These are phyloP conservation scores for Penicillium sp. DNA, from an alignment of 2,329 filamentous ascomycete genomes.

Conservation along the genomic window DNA sequence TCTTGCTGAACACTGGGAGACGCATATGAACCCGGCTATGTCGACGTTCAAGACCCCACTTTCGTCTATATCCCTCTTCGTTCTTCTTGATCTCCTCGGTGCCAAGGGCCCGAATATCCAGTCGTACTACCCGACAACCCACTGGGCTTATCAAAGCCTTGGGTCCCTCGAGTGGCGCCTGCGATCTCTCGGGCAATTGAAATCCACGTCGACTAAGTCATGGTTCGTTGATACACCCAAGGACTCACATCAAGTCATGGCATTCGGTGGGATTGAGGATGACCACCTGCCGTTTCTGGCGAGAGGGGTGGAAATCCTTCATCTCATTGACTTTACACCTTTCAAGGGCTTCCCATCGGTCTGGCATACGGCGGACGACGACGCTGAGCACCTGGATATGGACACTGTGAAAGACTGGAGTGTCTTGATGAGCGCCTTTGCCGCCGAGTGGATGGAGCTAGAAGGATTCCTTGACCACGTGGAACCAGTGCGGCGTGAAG, in stretches of 20 bases:
- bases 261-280: conserved; percentile 65
- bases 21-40: conserved; percentile 65
- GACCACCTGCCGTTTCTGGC: conserved; percentile 91
- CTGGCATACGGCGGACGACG: conserved; percentile 85
- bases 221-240: conserved; percentile 71
- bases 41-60: conserved; percentile 76
- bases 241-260: conserved; percentile 50
- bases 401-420: conserved; percentile 85
- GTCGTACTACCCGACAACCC: conserved; percentile 85
- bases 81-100: conserved; percentile 89
- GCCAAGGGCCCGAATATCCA: conserved; percentile 68
- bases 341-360: conserved; percentile 66
- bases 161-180: conserved; percentile 73
- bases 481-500: conserved; percentile 4
- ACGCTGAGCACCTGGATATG: conserved; percentile 80
- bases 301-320: conserved; percentile 82
- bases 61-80: conserved; percentile 79
- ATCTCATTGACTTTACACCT: conserved; percentile 75
- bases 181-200: conserved; percentile 65
- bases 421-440: conserved; percentile 78
- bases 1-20: conserved; percentile 80
- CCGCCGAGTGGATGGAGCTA: conserved; percentile 89
- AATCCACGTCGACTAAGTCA: conserved; percentile 52
- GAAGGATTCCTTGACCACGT: conserved; percentile 54
- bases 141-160: conserved; percentile 87